phyloP scores from a whole-genome alignment of 768 basidiomycete species.

The Lentinula boryana region DNA sequence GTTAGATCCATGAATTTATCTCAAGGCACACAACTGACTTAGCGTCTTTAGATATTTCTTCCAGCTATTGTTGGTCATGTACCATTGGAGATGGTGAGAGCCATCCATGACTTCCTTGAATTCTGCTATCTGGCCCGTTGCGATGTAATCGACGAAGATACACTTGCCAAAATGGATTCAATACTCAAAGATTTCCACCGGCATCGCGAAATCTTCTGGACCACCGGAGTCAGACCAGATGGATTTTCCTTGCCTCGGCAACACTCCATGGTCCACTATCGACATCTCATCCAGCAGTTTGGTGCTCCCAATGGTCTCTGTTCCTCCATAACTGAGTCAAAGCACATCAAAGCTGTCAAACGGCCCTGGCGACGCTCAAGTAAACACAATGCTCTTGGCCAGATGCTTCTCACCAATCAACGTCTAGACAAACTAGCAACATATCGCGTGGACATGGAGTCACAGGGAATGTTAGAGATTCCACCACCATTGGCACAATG shows the following conservation, averaged over 20 bases:
- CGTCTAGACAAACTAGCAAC: slow-evolving; percentile 7
- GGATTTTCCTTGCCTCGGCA: slow-evolving; percentile 12
- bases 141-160: slow-evolving; percentile 1
- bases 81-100: slow-evolving; percentile 12
- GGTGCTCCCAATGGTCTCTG: slow-evolving; percentile 16
- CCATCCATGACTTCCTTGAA: slow-evolving; percentile 13
- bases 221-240: not conserved
- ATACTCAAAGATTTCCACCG: slow-evolving; percentile 9
- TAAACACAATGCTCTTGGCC: slow-evolving; percentile 7
- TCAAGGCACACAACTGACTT: not conserved
- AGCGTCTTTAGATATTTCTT: slow-evolving; percentile 14
- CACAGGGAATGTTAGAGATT: not conserved
- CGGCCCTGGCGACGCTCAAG: slow-evolving; percentile 12
- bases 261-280: slow-evolving; percentile 16
- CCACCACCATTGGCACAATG: not conserved
- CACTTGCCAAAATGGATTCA: slow-evolving; percentile 9
- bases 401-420: slow-evolving; percentile 10
- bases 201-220: slow-evolving; percentile 9
- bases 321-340: slow-evolving; percentile 13
- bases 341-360: slow-evolving; percentile 13
- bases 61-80: slow-evolving; percentile 17
- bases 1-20: slow-evolving; percentile 1
- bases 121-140: slow-evolving; percentile 17
- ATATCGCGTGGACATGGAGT: not conserved
- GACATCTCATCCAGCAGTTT: slow-evolving; percentile 9